Base-by-base conservation (phyloP, 257 asterid species). In the Asclepias syriaca region DNA sequence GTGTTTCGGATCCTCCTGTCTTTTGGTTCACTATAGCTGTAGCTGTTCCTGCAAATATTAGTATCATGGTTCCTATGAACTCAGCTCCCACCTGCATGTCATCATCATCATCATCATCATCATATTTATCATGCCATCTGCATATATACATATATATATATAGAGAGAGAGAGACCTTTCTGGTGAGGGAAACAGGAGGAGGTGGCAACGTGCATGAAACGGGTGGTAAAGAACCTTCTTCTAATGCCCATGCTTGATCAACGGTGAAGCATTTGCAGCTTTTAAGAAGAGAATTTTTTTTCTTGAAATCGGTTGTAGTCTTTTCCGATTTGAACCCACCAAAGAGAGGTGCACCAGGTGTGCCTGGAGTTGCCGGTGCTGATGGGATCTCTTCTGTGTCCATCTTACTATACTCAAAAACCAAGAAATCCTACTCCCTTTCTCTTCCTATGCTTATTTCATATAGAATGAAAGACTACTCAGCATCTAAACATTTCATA, bases 41-140 rank as follows among this genome's bases (percentile, higher is more conserved):
- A 69, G 96, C 90, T 16, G 91, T 83, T 50, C 88, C 95, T 0
- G 96, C 75, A 53, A 89, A 91, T 8, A 91, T 89, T 5, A 92
- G 85, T 71, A 89, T 85, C 14, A 89, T 68, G 37, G 97, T 92
- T 19, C 97, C 97, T 79, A 89, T 83, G 57, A 92, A 88, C 86
- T 92, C 97, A 8, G 97, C 97, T 78, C 96, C 97, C 70, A 92
- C 97, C 97, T 92, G 86, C 40, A 63, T 55, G 53, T 51, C 71
- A 19, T 46, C 39, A 3, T 7, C 48, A 43, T 43, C 48, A 43
- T 6, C 46, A 7, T 8, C 10, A 40, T 40, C 46, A 6, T 40
- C n/a, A n/a, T n/a, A n/a, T n/a, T n/a, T n/a, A n/a, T n/a, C n/a
- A n/a, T n/a, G n/a, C n/a, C n/a, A n/a, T n/a, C n/a, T n/a, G n/a